A percentile compares a stretch with the other conserved stretches of the same genome.
These are phyloP conservation scores for Obelidium mucronatum DNA, from an alignment of 192 early-diverging fungal species.

Conservation along the genomic window DNA sequence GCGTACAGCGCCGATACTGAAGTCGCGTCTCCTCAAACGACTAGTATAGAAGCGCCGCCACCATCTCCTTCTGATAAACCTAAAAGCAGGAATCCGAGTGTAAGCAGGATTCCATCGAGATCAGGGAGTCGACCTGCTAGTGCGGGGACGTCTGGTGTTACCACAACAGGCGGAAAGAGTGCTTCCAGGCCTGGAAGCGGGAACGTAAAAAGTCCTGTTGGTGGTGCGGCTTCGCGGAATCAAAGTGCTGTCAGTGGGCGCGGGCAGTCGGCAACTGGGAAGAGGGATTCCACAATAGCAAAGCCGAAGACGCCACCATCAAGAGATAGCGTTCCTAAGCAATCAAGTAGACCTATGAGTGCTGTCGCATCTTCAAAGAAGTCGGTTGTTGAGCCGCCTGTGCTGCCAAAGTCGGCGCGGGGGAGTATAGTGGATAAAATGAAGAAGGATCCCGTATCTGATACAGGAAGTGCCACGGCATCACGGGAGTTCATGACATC, in stretches of 20 bases:
- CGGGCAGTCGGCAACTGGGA: no score
- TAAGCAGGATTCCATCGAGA: no score
- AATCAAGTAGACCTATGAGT: neutral
- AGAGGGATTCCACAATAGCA: no score
- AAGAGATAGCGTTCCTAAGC: no score
- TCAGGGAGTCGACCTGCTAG: no score
- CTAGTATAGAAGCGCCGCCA: no score
- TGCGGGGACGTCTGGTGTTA: neutral
- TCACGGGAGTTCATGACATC: neutral
- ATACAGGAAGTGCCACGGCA: neutral
- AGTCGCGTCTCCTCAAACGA: no score
- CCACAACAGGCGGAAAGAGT: neutral
- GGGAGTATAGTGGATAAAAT: neutral
- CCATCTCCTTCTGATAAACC: no score
- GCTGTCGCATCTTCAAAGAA: neutral
- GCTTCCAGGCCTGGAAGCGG: slow-evolving; percentile 1
- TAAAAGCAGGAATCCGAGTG: no score
- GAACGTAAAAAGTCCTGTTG: neutral
- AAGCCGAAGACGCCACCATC: no score
- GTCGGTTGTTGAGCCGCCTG: neutral
- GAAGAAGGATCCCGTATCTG: no score
- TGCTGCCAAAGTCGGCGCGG: neutral
- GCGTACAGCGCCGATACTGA: slow-evolving; percentile 11
- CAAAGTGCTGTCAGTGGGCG: neutral
- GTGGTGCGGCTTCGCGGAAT: neutral